A percentile compares a stretch with the other conserved stretches of the same genome.
These are phyloP conservation scores for Adansonia grandidieri DNA, from an alignment of 441 rosid species.

Conservation along the genomic window DNA sequence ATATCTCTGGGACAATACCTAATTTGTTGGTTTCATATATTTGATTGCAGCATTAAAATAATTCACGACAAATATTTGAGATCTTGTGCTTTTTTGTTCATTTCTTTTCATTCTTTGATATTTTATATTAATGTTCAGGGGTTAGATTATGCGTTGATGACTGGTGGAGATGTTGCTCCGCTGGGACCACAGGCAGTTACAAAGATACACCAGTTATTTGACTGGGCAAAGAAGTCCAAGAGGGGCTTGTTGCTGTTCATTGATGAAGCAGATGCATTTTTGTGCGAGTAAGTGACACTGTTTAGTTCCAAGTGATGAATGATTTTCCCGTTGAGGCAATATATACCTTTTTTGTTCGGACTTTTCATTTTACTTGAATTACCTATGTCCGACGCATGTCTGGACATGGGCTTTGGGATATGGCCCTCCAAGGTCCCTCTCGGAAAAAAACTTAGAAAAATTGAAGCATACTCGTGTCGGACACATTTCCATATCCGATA, in stretches of 20 bases:
- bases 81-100: constrained; percentile 3
- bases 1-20: constrained; percentile 1
- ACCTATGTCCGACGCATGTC: too few relatives aligned
- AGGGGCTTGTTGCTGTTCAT: constrained; percentile 86
- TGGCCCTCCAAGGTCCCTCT: too few relatives aligned
- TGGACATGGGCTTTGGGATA: too few relatives aligned
- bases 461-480: too few relatives aligned
- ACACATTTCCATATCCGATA: too few relatives aligned
- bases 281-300: constrained; percentile 80
- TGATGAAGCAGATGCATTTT: constrained; percentile 97
- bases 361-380: too few relatives aligned
- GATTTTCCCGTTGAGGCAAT: neutral
- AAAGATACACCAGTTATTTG: constrained; percentile 92
- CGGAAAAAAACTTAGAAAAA: too few relatives aligned
- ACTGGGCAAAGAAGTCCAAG: constrained; percentile 91
- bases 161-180: constrained; percentile 98
- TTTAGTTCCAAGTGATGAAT: constrained; percentile 1
- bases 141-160: constrained; percentile 96
- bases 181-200: constrained; percentile 97
- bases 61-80: neutral
- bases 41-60: neutral
- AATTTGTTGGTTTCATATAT: neutral
- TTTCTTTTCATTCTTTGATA: constrained; percentile 22
- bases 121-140: constrained; percentile 54
- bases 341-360: too few relatives aligned